Evolutionary conservation across 768 basidiomycete species (phyloP).

Genomic region (Xanthoconium purpureum): DNA sequence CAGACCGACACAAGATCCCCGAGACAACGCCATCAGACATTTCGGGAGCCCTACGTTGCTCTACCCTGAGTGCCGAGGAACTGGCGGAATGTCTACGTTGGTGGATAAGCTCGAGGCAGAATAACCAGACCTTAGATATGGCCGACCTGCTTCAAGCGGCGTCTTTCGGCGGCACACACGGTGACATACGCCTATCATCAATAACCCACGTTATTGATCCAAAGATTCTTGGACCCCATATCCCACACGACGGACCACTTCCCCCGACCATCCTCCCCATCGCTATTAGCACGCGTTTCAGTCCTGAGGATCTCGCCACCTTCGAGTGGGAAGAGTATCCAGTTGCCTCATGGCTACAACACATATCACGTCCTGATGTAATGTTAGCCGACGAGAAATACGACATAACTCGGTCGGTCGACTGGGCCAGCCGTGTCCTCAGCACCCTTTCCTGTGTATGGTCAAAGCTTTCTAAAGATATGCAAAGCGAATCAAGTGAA

Average conservation of each 20-base stretch:
- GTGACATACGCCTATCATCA: conserved; percentile 57
- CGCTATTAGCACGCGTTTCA: conserved; percentile 55
- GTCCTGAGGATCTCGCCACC: conserved; percentile 44
- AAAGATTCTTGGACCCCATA: conserved; percentile 44
- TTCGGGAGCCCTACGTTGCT: conserved; percentile 60
- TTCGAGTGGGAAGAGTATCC: conserved; percentile 79
- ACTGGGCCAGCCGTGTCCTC: conserved; percentile 79
- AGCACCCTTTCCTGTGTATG: conserved; percentile 62
- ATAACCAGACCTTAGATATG: conserved; percentile 18
- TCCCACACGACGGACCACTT: conserved; percentile 75
- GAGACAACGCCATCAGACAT: conserved; percentile 77
- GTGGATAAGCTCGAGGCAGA: conserved; percentile 49
- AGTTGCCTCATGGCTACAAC: conserved; percentile 64
- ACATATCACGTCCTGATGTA: conserved; percentile 52
- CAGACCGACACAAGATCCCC: conserved; percentile 60
- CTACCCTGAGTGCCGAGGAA: conserved; percentile 66
- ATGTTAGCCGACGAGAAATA: conserved; percentile 40
- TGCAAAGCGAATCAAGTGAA: conserved; percentile 29
- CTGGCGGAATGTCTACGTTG: conserved; percentile 78
- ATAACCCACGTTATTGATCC: conserved; percentile 69
- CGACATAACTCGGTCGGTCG: conserved; percentile 59
- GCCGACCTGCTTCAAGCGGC: conserved; percentile 65
- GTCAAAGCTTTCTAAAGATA: conserved; percentile 48
- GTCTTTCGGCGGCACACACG: conserved; percentile 46
- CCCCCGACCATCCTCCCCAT: conserved; percentile 51